Base-by-base conservation (phyloP, 139 green algal species). In the Closterium sp. region DNA sequence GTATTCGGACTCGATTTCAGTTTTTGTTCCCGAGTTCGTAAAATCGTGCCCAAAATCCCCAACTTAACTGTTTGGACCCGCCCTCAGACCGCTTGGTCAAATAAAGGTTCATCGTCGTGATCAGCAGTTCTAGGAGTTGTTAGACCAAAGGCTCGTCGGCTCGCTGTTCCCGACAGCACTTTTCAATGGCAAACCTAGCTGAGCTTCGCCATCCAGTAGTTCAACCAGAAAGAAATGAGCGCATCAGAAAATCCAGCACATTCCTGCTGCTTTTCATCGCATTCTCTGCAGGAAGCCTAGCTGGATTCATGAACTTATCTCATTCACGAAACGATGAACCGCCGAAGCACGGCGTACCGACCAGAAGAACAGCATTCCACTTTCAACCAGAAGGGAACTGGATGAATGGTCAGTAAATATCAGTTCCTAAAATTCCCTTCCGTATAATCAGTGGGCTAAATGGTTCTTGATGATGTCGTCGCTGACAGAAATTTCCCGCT, bases 321-420 rank as follows among this genome's bases (percentile, higher is more conserved):
- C 12, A 76, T 7, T 28, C 55, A 76, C 16, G 16, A 76, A 76
- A 19, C 23, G 12, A 76, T 76, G 55, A 76, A 76, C 25, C 55
- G 25, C 55, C 55, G 5, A 76, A 76, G 12, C 55, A 76, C 55
- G 25, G 55, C 12, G 25, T 76, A 76, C 55, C 55, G 30, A 86
- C 30, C 83, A 34, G 30, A 86, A 28, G 87, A 33, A 90, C 89
- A 84, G 66, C 31, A 10, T 92, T 90, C 84, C 89, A 92, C 28
- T 92, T 92, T 33, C 89, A 89, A 23, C 89, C 89, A 85, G 32
- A 34, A 30, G 34, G 84, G 30, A 92, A 92, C 32, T 92, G 89
- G 89, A 92, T 92, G 89, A 92, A 92, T 91, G 89, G 87, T 90
- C 30, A 86, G 83, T 33, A 34, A 10, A 32, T 16, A 34, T 86